Evolutionary conservation across 805 yeast genomes (phyloP), one percentile per base, ranked within the genome.

Genomic region (Ogataea corticis): DNA sequence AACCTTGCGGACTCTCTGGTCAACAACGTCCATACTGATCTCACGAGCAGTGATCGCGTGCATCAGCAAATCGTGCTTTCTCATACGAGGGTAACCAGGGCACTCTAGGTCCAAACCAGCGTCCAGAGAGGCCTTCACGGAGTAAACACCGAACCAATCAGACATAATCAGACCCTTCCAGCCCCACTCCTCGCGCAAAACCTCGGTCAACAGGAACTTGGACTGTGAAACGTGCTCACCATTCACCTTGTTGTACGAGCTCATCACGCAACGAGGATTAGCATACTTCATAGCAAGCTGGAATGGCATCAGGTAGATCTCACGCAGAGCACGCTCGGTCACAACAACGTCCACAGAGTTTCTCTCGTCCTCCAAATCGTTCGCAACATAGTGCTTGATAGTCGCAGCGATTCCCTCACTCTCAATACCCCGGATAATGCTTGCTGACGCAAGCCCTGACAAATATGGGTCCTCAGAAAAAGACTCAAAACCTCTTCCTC

Each of bases 31-130:
- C 11, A 49, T 46, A 52, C 64, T 71, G 37, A 79, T 60, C 50
- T 75, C 79, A 51, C 70, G 69, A 41, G 69, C 59, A 42, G 50
- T 52, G n/a, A 80, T 67, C 35, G 73, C 71, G 54, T 74, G 79
- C 7, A 66, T 49, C 14, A 78, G 62, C 11, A 70, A 62, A 23
- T 62, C 62, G 1, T 63, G 63, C 51, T 73, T 65, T 65, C 82
- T 67, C 57, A 69, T 73, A 34, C 73, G 58, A 6, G 81, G 66
- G 15, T 80, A 78, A 30, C 87, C 87, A 1, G 88, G 88, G 83
- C 81, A 80, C 61, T 83, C 87, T 53, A 82, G 65, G 58, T 80
- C 83, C 43, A 82, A 63, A 7, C 87, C 87, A 30, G 79, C 77
- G 35, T 73, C 72, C 39, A 82, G 58, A 15, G 82, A 58, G 33